phyloP scores from a whole-genome alignment of 2,329 filamentous ascomycete genomes.

The Scytalidium lignicola region DNA sequence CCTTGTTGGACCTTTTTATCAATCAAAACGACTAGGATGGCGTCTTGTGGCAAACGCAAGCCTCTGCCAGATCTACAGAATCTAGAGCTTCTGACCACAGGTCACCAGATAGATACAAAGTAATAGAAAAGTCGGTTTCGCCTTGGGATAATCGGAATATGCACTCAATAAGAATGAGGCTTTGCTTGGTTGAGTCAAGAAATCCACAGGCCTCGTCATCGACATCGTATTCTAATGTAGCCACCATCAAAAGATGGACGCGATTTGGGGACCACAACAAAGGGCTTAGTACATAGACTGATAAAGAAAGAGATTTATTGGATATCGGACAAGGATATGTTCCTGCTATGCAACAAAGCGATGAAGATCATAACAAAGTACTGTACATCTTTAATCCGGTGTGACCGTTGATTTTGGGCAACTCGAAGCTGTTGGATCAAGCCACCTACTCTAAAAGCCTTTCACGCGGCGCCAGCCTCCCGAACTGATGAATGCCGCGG shows the following conservation, averaged over 20 bases:
- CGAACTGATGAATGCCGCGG: neutral
- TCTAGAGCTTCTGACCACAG: neutral
- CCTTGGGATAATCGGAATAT: neutral
- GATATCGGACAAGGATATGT: too few species aligned
- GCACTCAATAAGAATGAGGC: neutral
- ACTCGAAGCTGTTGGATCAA: neutral
- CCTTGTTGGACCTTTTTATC: neutral
- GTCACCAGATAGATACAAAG: neutral
- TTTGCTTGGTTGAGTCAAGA: neutral
- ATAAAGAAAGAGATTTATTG: too few species aligned
- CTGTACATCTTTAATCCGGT: too few species aligned
- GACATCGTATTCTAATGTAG: too few species aligned
- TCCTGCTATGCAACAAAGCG: too few species aligned
- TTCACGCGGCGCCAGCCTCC: neutral
- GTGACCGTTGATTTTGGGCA: neutral
- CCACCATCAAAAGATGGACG: too few species aligned
- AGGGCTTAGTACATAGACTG: too few species aligned
- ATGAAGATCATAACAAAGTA: too few species aligned
- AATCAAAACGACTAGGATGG: neutral
- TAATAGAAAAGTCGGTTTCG: neutral
- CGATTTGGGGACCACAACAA: too few species aligned
- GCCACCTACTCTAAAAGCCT: neutral
- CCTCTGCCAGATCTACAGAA: neutral
- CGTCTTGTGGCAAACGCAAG: neutral
- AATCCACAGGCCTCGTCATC: neutral